phyloP scores from a whole-genome alignment of 169 alveolate genomes.

The Plasmodium yoelii region DNA sequence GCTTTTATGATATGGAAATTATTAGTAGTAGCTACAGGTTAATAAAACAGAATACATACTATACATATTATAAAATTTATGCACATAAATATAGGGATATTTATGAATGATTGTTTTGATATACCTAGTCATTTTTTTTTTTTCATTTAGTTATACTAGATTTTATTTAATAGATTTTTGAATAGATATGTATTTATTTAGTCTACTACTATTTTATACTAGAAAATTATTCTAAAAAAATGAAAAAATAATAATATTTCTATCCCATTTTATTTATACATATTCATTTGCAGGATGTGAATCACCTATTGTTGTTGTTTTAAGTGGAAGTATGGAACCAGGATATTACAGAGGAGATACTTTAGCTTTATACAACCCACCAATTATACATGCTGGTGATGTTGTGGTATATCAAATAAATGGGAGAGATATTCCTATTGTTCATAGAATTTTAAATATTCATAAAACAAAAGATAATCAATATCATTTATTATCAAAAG shows the following conservation, averaged over 20 bases:
- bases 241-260: background rate
- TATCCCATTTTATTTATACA: background rate
- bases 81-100: too few species aligned
- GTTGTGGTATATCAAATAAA: slow-evolving; percentile 84
- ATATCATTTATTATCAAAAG: slow-evolving; percentile 91
- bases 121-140: background rate
- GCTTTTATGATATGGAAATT: slow-evolving; percentile 73
- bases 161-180: background rate
- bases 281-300: slow-evolving; percentile 84
- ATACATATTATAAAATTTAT: background rate
- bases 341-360: slow-evolving; percentile 95
- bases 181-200: background rate
- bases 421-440: slow-evolving; percentile 93
- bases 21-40: slow-evolving; percentile 49
- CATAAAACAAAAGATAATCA: slow-evolving; percentile 86
- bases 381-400: slow-evolving; percentile 81
- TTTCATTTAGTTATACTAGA: background rate
- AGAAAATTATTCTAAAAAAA: slow-evolving; percentile 4
- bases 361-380: slow-evolving; percentile 85
- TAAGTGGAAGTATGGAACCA: slow-evolving; percentile 95
- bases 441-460: slow-evolving; percentile 91
- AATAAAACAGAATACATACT: background rate
- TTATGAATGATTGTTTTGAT: background rate
- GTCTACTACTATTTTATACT: background rate
- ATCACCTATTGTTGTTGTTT: slow-evolving; percentile 95